Base-by-base conservation (phyloP, 352 stramenopile genomes). In the Phytophthora sp. region DNA sequence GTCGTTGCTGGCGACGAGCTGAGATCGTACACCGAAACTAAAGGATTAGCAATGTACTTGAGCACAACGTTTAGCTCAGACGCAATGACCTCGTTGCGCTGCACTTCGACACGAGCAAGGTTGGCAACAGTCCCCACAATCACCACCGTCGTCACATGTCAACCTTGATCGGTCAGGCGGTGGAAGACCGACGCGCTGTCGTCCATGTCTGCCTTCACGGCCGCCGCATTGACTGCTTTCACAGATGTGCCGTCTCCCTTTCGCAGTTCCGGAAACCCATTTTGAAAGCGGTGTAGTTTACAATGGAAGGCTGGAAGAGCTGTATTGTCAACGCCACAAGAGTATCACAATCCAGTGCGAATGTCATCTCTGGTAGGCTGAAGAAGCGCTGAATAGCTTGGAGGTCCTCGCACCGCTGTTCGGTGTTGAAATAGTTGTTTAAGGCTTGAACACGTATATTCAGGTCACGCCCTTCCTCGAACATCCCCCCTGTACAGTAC, bases 251-350 rank as follows among this genome's bases (percentile, higher is more conserved):
- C 49, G 12, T 60, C 39, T 12, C 24, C 12, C 49, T 44, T 4
- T 63, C 26, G 3, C 26, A 24, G 1, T 49, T 53, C 21, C 57
- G 35, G 16, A 69, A 60, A 30, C 59, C 64, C 2, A 2, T 3
- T 0, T 7, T 1, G 2, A 69, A 65, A 1, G 53, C 62, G 1
- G 54, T n/a, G 24, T 53, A 59, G 18, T 69, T 69, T 23, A 65
- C 4, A 15, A 69, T 65, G 0, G 45, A 21, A 0, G 29, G 3
- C 24, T 53, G n/a, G 26, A 64, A 59, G 1, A 64, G 42, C 16
- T 47, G 63, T 16, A 69, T 46, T 0, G 53, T 69, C 4, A 45
- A 69, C n/a, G 26, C 51, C 4, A 68, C 60, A 4, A 41, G 53
- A 1, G 62, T 69, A 18, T 65, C 62, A 13, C 54, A 60, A 30